Evolutionary conservation across 1,139 yeast species (phyloP).

Genomic region (Ogataea hybrid): DNA sequence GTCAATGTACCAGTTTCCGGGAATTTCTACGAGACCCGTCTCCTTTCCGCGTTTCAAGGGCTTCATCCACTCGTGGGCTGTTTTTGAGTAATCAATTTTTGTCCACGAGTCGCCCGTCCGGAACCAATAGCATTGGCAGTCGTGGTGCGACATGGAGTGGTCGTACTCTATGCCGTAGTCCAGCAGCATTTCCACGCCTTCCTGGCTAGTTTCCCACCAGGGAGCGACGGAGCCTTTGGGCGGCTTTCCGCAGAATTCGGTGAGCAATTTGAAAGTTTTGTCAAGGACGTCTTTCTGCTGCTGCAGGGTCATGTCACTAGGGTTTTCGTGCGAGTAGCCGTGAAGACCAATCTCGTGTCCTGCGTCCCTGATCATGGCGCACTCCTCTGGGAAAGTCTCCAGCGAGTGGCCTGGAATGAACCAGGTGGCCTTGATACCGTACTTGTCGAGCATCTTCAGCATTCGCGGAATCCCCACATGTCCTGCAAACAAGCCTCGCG

Average conservation of each 20-base stretch:
- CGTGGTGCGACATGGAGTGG: slow-evolving; percentile 34
- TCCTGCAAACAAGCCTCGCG: slow-evolving; percentile 36
- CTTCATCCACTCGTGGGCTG: slow-evolving; percentile 35
- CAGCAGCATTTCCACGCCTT: slow-evolving; percentile 32
- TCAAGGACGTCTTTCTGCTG: slow-evolving; percentile 34
- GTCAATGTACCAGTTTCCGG: slow-evolving; percentile 35
- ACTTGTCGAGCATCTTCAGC: slow-evolving; percentile 32
- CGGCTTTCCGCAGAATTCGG: slow-evolving; percentile 34
- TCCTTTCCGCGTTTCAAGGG: slow-evolving; percentile 31
- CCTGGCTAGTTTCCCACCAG: slow-evolving; percentile 36
- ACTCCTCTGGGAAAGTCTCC: slow-evolving; percentile 34
- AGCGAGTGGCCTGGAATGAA: slow-evolving; percentile 35
- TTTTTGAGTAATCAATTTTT: slow-evolving; percentile 32
- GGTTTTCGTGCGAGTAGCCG: slow-evolving; percentile 36
- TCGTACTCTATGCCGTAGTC: slow-evolving; percentile 35
- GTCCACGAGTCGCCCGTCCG: slow-evolving; percentile 35
- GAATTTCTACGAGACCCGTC: slow-evolving; percentile 34
- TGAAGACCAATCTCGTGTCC: slow-evolving; percentile 35
- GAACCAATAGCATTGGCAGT: slow-evolving; percentile 35
- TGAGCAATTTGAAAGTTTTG: slow-evolving; percentile 30
- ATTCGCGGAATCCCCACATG: slow-evolving; percentile 34
- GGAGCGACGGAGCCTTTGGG: slow-evolving; percentile 35
- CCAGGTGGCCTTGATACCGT: slow-evolving; percentile 35
- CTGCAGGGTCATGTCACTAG: slow-evolving; percentile 33
- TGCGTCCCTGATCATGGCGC: slow-evolving; percentile 32